Evolutionary conservation across 225 moss, liverwort and hornwort species (phyloP).

Genomic region (Pleurozium schreberi): DNA sequence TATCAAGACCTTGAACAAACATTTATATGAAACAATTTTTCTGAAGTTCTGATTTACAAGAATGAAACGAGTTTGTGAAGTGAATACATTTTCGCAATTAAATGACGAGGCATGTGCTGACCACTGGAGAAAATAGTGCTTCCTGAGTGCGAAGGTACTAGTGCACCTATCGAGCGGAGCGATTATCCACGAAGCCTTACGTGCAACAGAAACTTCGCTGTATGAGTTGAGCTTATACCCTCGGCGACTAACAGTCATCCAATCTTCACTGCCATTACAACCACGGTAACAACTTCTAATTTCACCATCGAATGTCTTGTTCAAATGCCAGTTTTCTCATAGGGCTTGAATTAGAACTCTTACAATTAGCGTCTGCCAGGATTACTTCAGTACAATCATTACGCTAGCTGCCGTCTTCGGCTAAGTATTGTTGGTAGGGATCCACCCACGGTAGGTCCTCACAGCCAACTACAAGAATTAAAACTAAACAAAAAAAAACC

Average conservation of each 20-base stretch:
- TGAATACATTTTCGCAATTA: not conserved
- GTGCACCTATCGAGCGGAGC: not conserved
- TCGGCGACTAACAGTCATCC: not conserved
- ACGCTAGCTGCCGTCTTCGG: not conserved
- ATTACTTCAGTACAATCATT: not conserved
- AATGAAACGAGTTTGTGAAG: not conserved
- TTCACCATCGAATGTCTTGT: not conserved
- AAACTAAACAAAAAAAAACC: too few relatives aligned
- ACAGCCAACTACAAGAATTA: not conserved
- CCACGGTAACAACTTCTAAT: not conserved
- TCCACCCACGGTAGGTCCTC: conserved; percentile 55
- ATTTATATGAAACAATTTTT: not conserved
- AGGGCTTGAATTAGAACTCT: not conserved
- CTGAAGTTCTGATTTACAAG: not conserved
- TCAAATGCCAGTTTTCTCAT: not conserved
- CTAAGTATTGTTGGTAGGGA: conserved; percentile 19
- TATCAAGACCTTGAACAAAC: not conserved
- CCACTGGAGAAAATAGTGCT: not conserved
- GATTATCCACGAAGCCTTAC: not conserved
- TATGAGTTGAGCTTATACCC: not conserved
- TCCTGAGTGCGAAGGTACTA: not conserved
- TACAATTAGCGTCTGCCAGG: not conserved
- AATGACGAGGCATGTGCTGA: not conserved
- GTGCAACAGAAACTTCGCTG: not conserved
- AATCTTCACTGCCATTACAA: not conserved